phyloP scores from a whole-genome alignment of 768 basidiomycete species.

The Boletus eberwhitei region DNA sequence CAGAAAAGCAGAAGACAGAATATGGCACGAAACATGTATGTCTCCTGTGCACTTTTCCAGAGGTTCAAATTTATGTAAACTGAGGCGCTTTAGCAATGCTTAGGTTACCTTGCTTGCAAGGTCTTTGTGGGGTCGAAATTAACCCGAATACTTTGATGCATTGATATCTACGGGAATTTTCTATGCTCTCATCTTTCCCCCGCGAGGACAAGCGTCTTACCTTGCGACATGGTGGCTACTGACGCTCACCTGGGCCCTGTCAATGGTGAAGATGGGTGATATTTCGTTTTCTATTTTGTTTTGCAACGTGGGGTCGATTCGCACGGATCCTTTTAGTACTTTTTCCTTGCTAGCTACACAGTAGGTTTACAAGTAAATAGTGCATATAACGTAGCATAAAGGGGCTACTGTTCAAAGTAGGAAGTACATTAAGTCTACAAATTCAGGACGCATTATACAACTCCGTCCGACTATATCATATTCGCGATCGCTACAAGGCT shows the following conservation, averaged over 20 bases:
- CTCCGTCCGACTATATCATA: too few relatives aligned
- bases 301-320: slow-evolving; percentile 19
- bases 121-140: too few relatives aligned
- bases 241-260: slow-evolving; percentile 1
- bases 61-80: neutral
- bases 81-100: slow-evolving; percentile 28
- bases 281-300: slow-evolving; percentile 32
- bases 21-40: slow-evolving; percentile 79
- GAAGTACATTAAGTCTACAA: too few relatives aligned
- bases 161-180: slow-evolving; percentile 27
- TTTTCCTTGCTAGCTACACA: too few relatives aligned
- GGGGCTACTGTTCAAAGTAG: too few relatives aligned
- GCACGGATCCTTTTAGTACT: slow-evolving; percentile 17
- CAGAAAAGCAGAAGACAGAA: slow-evolving; percentile 75
- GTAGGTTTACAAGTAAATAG: too few relatives aligned
- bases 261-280: slow-evolving; percentile 3
- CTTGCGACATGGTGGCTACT: slow-evolving; percentile 3
- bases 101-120: too few relatives aligned
- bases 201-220: slow-evolving; percentile 7
- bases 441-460: too few relatives aligned
- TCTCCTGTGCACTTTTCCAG: neutral
- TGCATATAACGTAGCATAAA: too few relatives aligned
- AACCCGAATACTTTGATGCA: too few relatives aligned
- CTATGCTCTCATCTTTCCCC: slow-evolving; percentile 20
- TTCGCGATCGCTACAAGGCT: too few relatives aligned